Conservation (phyloP, 2,329 filamentous ascomycete species). For the Botrytis deweyae region DNA sequence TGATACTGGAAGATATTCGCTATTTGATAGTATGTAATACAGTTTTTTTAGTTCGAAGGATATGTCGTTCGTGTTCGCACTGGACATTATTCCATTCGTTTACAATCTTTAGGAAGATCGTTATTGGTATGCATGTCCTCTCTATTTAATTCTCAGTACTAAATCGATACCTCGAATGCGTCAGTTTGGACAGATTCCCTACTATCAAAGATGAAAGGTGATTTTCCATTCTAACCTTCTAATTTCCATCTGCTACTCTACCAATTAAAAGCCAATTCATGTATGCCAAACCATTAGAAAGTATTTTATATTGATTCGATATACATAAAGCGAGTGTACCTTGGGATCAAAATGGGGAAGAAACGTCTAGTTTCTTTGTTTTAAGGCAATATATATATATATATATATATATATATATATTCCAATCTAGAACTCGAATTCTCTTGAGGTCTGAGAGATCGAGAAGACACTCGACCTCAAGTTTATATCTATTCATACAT, state of each 20-base stretch:
- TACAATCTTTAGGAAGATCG: background rate
- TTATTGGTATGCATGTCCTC: background rate
- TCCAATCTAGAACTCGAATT: background rate
- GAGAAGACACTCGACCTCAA: background rate
- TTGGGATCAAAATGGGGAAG: background rate
- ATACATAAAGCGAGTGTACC: background rate
- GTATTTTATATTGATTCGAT: background rate
- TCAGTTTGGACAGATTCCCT: too few relatives aligned
- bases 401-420: background rate
- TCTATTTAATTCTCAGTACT: background rate
- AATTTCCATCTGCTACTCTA: background rate
- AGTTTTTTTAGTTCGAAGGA: background rate
- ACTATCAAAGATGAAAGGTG: background rate
- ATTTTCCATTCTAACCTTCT: background rate
- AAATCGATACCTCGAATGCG: background rate
- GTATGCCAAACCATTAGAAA: background rate
- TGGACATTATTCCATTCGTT: background rate
- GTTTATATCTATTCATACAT: background rate
- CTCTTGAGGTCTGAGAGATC: background rate
- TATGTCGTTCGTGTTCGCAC: background rate
- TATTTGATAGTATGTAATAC: background rate
- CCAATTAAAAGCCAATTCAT: background rate
- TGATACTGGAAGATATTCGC: background rate
- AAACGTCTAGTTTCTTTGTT: background rate
- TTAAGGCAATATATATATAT: background rate